These are phyloP conservation scores for Maudiozyma saulgeensis DNA, from an alignment of 805 yeast genomes.

Conservation along the genomic window DNA sequence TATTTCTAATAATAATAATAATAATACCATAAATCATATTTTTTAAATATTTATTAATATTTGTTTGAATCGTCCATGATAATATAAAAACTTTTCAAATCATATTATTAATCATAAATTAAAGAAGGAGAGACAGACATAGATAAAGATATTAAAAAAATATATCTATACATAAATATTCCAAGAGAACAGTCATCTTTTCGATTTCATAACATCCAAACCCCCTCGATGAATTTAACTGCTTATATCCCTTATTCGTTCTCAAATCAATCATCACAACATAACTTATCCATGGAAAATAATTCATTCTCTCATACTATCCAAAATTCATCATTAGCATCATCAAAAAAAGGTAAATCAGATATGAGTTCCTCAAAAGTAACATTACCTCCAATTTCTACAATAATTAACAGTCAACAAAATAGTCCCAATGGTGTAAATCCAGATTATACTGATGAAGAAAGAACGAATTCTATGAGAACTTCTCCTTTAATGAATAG, in stretches of 20 bases:
- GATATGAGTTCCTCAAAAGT: neutral
- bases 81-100: neutral
- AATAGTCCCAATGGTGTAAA: neutral
- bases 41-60: no score
- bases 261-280: neutral
- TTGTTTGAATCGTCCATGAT: neutral
- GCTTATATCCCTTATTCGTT: neutral
- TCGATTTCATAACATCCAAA: neutral
- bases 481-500: neutral
- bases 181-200: no score
- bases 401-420: neutral
- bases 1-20: no score
- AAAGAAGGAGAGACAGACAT: no score
- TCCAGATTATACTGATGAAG: neutral
- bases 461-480: neutral
- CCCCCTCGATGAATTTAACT: neutral
- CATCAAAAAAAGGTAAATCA: neutral
- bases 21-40: no score
- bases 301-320: neutral
- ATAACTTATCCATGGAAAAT: neutral
- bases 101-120: neutral
- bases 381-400: slow-evolving; percentile 4
- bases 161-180: no score
- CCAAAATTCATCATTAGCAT: neutral
- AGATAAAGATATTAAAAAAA: no score